Evolutionary conservation across 306 rosid genomes (phyloP).

Genomic region (Rosa persica): DNA sequence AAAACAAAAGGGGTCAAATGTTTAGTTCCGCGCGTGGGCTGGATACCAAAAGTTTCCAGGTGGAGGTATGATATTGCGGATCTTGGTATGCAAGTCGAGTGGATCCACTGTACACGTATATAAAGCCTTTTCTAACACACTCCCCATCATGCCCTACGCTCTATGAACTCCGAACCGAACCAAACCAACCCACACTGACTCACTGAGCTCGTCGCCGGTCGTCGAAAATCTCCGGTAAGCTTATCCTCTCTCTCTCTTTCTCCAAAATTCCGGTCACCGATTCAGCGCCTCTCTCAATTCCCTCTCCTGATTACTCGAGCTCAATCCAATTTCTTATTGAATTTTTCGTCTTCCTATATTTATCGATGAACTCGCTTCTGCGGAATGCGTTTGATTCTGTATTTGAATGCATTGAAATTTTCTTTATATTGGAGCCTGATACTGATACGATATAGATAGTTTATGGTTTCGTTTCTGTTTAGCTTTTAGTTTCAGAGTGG

Average conservation of each 20-base stretch:
- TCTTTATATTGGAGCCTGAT: neutral
- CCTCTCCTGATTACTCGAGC: neutral
- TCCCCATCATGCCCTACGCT: constrained; percentile 3
- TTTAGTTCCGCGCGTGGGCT: too few relatives aligned
- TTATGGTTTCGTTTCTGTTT: neutral
- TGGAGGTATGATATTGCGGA: constrained; percentile 13
- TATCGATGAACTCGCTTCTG: neutral
- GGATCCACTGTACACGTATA: constrained; percentile 2
- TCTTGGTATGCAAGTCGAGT: neutral
- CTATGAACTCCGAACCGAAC: neutral
- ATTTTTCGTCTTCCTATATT: neutral
- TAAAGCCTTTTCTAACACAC: neutral
- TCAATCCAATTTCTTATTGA: neutral
- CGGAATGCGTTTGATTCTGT: neutral
- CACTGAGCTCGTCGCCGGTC: constrained; percentile 16
- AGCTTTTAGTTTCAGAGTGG: constrained; percentile 1
- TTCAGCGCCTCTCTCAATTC: neutral
- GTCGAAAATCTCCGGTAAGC: constrained; percentile 8
- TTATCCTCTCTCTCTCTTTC: neutral
- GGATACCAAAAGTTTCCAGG: neutral
- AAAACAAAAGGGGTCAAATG: too few relatives aligned
- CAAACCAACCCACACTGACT: neutral
- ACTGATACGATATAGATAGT: neutral
- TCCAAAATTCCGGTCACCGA: neutral
- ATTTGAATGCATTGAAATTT: neutral